Base-by-base conservation (phyloP, 768 basidiomycete species). In the Leccinellum albellum region DNA sequence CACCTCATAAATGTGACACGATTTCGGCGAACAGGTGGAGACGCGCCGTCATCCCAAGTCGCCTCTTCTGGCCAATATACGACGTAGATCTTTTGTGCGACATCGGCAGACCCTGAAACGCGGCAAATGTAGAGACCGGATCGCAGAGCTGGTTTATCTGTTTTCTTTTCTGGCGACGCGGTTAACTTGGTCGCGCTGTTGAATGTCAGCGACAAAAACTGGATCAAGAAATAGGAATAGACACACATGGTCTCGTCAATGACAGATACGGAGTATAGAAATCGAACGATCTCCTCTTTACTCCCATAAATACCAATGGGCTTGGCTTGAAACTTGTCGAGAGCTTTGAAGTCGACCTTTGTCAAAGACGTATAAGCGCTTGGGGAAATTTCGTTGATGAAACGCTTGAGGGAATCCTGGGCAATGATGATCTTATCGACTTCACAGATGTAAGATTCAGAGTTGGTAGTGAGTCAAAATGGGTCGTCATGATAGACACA, bases 341-440 rank as follows among this genome's bases (percentile, higher is more conserved):
- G 71, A 9, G 70, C 69, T 46, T 76, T 75, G 65, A 86, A 86
- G 62, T 85, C 76, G 54, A 86, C 81, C 57, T 79, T 80, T 5
- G 82, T 83, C 40, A 83, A 67, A 4, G 83, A 82, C 9, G 65
- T 60, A 62, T 84, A 86, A 2, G 83, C 76, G 0, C 80, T 77
- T 0, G 85, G 82, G 24, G 65, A 74, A 4, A 84, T 53, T 23
- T 67, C 65, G 55, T 85, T 81, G 59, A 82, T 74, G 50, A 85
- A 76, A 1, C 65, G 56, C 54, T 71, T 74, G 45, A 86, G 71
- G 4, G 80, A 79, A 10, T 78, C 75, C 62, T 84, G 82, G 5
- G 74, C 72, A 32, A 86, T 86, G 63, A 86, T 80, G 48, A 86
- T 77, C 66, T 87, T 87, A 62, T 84, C 84, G n/a, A 85, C 84